Base-by-base conservation (phyloP, 768 basidiomycete genomes). In the Lactarius sp. region DNA sequence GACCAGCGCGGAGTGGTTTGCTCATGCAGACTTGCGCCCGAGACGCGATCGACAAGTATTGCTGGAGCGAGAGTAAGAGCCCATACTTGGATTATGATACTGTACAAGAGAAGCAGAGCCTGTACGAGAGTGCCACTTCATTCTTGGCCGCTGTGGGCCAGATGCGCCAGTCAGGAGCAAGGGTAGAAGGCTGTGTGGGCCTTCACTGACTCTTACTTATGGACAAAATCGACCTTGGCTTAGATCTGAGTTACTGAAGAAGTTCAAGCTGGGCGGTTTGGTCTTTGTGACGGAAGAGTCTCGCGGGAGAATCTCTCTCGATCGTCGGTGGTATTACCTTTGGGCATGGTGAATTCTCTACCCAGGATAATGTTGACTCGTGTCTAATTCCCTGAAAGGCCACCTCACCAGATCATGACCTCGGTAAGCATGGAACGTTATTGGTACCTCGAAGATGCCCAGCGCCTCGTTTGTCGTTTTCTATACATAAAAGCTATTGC, bases 341-440 rank as follows among this genome's bases (percentile, higher is more conserved):
- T n/a, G n/a, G n/a, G n/a, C 88, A 67, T 90, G 87, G 82, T 83
- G 71, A 55, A 76, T 75, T 54, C 34, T 10, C n/a, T 33, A 22
- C n/a, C 54, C 14, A 27, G 22, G 22, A 27, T 27, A 2, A 27
- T 27, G 22, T 34, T 59, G 53, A 2, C 37, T 22, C 52, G 16
- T 75, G 3, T 27, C 46, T 72, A 20, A 7, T 20, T 33, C 54
- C 61, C n/a, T n/a, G 56, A 36, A 64, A 86, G 87, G 92, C 92
- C 92, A 18, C 92, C 94, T 53, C 94, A 98, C 74, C 96, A 98
- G 75, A 97, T 98, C 72, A 98, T 98, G 91, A 79, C 89, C 2
- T 99, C 96, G 96, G 94, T 97, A 57, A 96, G 94, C 47, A 99
- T 72, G 96, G 96, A 80, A n/a, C n/a, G n/a, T n/a, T 98, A 22